Base-by-base conservation (phyloP, 2,329 filamentous ascomycete genomes). In the Taxawa tesnikishii region DNA sequence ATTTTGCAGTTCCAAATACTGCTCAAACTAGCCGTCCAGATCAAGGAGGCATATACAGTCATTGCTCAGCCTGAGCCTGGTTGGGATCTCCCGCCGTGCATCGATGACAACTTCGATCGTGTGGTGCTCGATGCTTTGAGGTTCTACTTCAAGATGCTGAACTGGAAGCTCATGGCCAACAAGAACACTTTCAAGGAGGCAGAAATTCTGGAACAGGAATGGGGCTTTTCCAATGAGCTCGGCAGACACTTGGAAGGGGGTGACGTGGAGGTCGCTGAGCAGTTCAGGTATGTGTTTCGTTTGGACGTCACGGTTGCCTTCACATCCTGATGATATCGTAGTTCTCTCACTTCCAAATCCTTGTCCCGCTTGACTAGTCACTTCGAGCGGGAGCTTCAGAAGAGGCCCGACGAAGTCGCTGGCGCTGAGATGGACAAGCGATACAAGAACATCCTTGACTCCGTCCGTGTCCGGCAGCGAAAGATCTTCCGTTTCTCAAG, bases 101-200 rank as follows among this genome's bases (percentile, higher is more conserved):
- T 98, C 42, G 90, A 96, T 51, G 90, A 98, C 51, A 84, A 84
- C 26, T 98, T 96, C 48, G 90, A 96, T 51, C 72, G 79, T 19
- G 83, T 92, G 12, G 83, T 96, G 7, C 60, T 98, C 26, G 88
- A 94, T 48, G 87, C 88, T 1, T 65, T 98, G 45, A 92, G 88
- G 54, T 96, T 94, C 56, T 98, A 98, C 59, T 98, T 98, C 68
- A 90, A 88, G 55, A 87, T 98, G 72, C 67, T 98, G 27, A 94
- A 96, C 52, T 96, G 87, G 84, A 96, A 96, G 56, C 65, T 98
- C 32, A 87, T 82, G 46, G 83, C 85, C 34, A 96, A 96, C 64
- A 96, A 94, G 56, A 98, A 96, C 59, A 94, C 87, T 0, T 98
- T 98, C 70, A 96, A 96, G 53, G 90, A 98, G 56, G 90, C 90